Conservation (phyloP, 495 filamentous ascomycete genomes). For the Neurospora hispaniola region DNA sequence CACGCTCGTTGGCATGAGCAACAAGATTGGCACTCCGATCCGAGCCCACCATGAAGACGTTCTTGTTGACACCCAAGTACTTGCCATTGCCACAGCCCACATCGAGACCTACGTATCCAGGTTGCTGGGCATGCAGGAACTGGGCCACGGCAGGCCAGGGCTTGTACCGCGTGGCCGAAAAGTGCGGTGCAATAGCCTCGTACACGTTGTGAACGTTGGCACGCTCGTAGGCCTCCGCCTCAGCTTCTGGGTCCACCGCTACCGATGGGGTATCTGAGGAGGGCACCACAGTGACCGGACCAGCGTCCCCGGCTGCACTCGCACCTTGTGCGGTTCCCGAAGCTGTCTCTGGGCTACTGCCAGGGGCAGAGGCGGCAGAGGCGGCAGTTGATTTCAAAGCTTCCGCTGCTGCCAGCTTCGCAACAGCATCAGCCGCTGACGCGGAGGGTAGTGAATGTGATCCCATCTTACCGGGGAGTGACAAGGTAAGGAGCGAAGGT, state of each 20-base stretch:
- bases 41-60: constrained; percentile 74
- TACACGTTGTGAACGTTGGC: constrained; percentile 88
- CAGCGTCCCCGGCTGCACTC: not conserved
- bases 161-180: constrained; percentile 93
- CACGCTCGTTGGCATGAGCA: constrained; percentile 57
- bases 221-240: constrained; percentile 56
- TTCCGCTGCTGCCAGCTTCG: constrained; percentile 13
- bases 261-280: constrained; percentile 8
- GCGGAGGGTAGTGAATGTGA: constrained; percentile 17
- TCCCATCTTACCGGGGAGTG: not conserved
- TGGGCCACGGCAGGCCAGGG: constrained; percentile 87
- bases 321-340: not conserved
- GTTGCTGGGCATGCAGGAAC: constrained; percentile 57
- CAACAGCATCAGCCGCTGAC: constrained; percentile 21
- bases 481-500: not conserved
- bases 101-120: constrained; percentile 79
- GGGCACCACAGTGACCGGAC: constrained; percentile 5
- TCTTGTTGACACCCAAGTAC: constrained; percentile 69
- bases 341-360: not conserved
- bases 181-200: constrained; percentile 87
- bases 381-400: not conserved
- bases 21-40: constrained; percentile 77
- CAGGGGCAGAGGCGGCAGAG: not conserved
- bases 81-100: constrained; percentile 96
- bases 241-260: constrained; percentile 8